phyloP scores from a whole-genome alignment of 73 alveolate genomes.

The Blepharisma stoltei region DNA sequence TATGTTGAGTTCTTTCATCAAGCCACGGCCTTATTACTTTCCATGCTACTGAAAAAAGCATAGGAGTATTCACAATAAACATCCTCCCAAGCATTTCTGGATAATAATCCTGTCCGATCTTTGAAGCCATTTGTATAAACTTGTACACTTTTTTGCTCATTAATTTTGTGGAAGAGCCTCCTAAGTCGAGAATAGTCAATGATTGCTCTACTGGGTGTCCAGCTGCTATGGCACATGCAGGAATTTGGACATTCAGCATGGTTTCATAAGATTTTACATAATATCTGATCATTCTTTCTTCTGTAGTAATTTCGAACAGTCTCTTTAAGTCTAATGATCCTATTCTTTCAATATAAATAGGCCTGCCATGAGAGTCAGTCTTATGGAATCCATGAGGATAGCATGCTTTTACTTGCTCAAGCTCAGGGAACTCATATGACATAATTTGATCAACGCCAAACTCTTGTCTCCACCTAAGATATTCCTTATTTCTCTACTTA shows the following conservation, averaged over 20 bases:
- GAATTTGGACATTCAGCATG: constrained; percentile 54
- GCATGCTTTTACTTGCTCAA: constrained; percentile 30
- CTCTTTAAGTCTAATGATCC: constrained; percentile 51
- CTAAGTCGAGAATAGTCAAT: constrained; percentile 57
- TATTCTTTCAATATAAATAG: constrained; percentile 64
- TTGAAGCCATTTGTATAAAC: constrained; percentile 56
- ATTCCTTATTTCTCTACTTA: too few relatives aligned
- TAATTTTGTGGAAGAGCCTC: constrained; percentile 58
- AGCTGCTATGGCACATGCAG: constrained; percentile 59
- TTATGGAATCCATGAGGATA: constrained; percentile 80
- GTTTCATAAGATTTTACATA: constrained; percentile 70
- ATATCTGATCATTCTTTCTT: constrained; percentile 65
- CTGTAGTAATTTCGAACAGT: constrained; percentile 46
- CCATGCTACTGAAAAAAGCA: constrained; percentile 73
- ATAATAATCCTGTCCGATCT: constrained; percentile 76
- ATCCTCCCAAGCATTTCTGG: constrained; percentile 73
- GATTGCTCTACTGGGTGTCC: constrained; percentile 55
- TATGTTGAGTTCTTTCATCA: constrained; percentile 64
- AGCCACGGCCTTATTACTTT: constrained; percentile 63
- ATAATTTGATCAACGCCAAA: constrained; percentile 56
- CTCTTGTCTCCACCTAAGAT: constrained; percentile 72
- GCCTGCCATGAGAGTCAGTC: constrained; percentile 65
- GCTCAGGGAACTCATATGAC: constrained; percentile 44
- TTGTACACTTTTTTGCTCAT: constrained; percentile 51
- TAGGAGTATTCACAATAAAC: constrained; percentile 70